Percentiles rank a stretch among this genome's conserved stretches.
These are phyloP conservation scores for Peniophora sp. DNA, from an alignment of 1,284 basidiomycete species.

Conservation along the genomic window DNA sequence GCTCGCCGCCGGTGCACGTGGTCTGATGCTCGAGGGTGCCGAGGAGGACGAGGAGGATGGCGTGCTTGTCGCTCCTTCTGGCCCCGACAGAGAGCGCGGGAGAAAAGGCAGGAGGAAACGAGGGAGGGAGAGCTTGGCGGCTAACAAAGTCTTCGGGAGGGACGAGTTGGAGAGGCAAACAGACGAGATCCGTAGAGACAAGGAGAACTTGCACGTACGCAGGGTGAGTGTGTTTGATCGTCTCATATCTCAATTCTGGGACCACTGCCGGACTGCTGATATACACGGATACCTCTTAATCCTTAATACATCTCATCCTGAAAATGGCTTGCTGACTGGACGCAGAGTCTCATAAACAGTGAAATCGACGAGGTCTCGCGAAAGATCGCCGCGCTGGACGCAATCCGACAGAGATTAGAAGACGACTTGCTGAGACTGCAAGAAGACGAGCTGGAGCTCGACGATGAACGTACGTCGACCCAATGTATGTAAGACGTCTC, in stretches of 20 bases:
- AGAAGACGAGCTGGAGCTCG: constrained; percentile 93
- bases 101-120: constrained; percentile 45
- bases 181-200: constrained; percentile 80
- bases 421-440: constrained; percentile 80
- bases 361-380: constrained; percentile 84
- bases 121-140: constrained; percentile 60
- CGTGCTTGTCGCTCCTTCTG: constrained; percentile 38
- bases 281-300: background rate
- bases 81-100: constrained; percentile 24
- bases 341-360: constrained; percentile 69
- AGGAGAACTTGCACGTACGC: constrained; percentile 83
- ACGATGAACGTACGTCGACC: constrained; percentile 74
- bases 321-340: constrained; percentile 8
- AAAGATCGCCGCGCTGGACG: constrained; percentile 84
- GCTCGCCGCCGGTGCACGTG: constrained; percentile 70
- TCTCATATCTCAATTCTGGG: background rate
- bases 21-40: constrained; percentile 59
- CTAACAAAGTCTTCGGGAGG: constrained; percentile 65
- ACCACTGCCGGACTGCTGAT: background rate
- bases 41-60: constrained; percentile 61
- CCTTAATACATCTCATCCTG: too few relatives aligned
- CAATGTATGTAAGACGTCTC: background rate
- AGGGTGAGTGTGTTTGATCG: constrained; percentile 48
- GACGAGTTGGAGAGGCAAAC: constrained; percentile 79
- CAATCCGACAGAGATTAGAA: constrained; percentile 75